These are phyloP conservation scores for Cronartium quercuum DNA, from an alignment of 1,284 basidiomycete species.

Conservation along the genomic window DNA sequence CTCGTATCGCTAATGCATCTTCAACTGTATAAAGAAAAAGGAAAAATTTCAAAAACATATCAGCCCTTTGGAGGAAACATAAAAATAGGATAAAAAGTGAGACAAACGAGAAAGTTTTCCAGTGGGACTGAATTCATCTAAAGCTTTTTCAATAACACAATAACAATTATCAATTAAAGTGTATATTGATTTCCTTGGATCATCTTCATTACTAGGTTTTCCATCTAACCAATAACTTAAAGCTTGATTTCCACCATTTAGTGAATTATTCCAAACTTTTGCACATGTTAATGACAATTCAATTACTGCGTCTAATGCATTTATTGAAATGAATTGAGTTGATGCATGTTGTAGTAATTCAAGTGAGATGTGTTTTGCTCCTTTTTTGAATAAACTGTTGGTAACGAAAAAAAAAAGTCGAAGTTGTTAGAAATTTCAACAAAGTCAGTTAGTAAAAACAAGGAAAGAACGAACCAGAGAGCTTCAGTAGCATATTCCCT, in stretches of 20 bases:
- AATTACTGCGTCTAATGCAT: slow-evolving; percentile 70
- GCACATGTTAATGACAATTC: slow-evolving; percentile 82
- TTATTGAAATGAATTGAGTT: slow-evolving; percentile 74
- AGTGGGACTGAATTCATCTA: slow-evolving; percentile 68
- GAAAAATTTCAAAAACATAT: slow-evolving; percentile 40
- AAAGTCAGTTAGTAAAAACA: background rate
- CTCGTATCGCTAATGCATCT: slow-evolving; percentile 62
- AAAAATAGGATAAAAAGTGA: slow-evolving; percentile 42
- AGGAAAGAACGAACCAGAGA: slow-evolving; percentile 56
- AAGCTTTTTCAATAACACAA: slow-evolving; percentile 69
- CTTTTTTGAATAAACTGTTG: slow-evolving; percentile 73
- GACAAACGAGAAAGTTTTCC: slow-evolving; percentile 47
- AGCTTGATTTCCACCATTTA: slow-evolving; percentile 61
- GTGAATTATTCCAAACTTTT: slow-evolving; percentile 63
- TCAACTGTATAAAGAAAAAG: slow-evolving; percentile 47
- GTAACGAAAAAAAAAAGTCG: slow-evolving; percentile 38
- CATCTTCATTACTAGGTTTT: slow-evolving; percentile 53
- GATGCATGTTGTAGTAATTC: slow-evolving; percentile 78
- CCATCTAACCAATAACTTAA: slow-evolving; percentile 70
- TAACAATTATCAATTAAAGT: slow-evolving; percentile 70
- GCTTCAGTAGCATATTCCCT: slow-evolving; percentile 73
- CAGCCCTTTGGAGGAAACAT: slow-evolving; percentile 47
- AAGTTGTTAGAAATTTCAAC: slow-evolving; percentile 27
- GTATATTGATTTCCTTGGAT: slow-evolving; percentile 60
- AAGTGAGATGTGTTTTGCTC: slow-evolving; percentile 73